These are phyloP conservation scores for Fusarium nanum DNA, from an alignment of 2,329 filamentous ascomycete species.

Conservation along the genomic window DNA sequence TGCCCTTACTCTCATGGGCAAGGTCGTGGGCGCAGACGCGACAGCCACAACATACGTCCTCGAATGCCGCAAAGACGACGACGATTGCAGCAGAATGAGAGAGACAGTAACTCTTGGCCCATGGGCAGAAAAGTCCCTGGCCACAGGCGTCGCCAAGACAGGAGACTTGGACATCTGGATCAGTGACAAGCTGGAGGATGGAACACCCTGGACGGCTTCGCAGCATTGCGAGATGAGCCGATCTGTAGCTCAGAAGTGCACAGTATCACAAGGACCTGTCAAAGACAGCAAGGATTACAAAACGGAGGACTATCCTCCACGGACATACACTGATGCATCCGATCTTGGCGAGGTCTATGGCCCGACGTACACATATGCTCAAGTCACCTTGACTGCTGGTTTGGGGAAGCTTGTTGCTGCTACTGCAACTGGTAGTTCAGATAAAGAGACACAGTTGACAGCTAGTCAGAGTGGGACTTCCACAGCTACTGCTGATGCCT, in stretches of 20 bases:
- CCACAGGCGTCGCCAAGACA: neutral
- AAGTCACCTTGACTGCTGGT: neutral
- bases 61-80: neutral
- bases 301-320: neutral
- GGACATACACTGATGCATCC: neutral
- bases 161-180: neutral
- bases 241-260: neutral
- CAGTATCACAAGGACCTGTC: neutral
- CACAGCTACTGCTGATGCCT: neutral
- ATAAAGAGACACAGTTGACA: neutral
- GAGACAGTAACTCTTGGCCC: neutral
- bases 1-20: neutral
- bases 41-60: conserved; percentile 4
- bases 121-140: neutral
- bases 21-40: neutral
- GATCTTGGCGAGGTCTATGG: neutral
- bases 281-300: neutral
- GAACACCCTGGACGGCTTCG: neutral
- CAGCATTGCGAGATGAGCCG: conserved; percentile 4
- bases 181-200: neutral
- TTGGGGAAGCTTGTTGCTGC: neutral
- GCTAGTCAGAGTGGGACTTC: neutral
- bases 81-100: neutral
- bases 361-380: neutral
- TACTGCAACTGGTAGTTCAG: neutral